Conservation (phyloP, 1,284 basidiomycete species). For the Rhodotorula sp. region DNA sequence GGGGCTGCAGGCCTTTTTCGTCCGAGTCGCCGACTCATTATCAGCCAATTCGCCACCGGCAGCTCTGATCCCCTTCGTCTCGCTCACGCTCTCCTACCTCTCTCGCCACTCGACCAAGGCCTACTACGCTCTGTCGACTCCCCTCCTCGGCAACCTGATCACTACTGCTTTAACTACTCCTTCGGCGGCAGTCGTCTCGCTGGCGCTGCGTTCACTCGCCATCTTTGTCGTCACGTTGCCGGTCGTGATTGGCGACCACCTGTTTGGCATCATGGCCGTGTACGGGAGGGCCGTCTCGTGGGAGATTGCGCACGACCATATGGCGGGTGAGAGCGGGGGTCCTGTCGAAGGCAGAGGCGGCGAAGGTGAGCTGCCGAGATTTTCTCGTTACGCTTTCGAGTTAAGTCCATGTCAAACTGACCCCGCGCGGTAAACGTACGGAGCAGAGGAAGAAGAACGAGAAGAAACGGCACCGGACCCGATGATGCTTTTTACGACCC, state of each 20-base stretch:
- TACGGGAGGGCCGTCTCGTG: conserved; percentile 35
- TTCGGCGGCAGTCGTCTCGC: conserved; percentile 15
- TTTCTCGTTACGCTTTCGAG: neutral
- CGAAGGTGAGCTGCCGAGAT: neutral
- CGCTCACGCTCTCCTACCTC: conserved; percentile 35
- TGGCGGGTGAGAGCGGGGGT: conserved; percentile 3
- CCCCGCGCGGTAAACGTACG: neutral
- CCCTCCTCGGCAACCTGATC: conserved; percentile 26
- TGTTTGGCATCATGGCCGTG: conserved; percentile 31
- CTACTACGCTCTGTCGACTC: conserved; percentile 31
- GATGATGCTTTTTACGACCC: conserved; percentile 60
- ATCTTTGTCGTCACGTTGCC: conserved; percentile 36
- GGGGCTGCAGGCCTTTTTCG: conserved; percentile 29
- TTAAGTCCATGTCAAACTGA: neutral
- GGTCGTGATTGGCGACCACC: conserved; percentile 36
- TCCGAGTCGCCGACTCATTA: conserved; percentile 17
- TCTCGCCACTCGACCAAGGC: conserved; percentile 32
- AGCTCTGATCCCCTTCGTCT: conserved; percentile 24
- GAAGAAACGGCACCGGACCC: conserved; percentile 43
- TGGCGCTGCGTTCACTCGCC: conserved; percentile 30
- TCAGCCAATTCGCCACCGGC: conserved; percentile 1
- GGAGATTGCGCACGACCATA: conserved; percentile 8
- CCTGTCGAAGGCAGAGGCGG: neutral
- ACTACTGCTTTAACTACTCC: conserved; percentile 16
- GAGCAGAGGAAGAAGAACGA: conserved; percentile 10